Conservation (phyloP, 1,284 basidiomycete genomes). For the Fistulina hepatica region DNA sequence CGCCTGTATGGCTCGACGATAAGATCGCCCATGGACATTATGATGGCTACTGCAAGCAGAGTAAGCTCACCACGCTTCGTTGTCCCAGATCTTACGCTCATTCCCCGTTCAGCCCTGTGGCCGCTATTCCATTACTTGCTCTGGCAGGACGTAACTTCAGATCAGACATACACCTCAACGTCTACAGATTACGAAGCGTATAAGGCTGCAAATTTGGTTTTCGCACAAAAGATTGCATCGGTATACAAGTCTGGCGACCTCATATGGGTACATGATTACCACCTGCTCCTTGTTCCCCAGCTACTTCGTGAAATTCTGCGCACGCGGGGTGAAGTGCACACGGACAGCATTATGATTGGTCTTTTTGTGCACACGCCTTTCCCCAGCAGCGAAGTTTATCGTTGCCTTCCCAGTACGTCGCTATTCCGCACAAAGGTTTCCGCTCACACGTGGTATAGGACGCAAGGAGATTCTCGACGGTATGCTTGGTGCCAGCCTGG, state of each 20-base stretch:
- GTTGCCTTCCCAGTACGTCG: conserved; percentile 75
- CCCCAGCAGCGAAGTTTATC: conserved; percentile 93
- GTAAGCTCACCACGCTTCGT: conserved; percentile 28
- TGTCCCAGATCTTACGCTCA: conserved; percentile 1
- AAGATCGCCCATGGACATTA: conserved; percentile 89
- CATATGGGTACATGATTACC: conserved; percentile 88
- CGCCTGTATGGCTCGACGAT: conserved; percentile 90
- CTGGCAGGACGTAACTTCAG: conserved; percentile 88
- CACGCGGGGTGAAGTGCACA: not conserved
- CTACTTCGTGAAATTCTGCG: conserved; percentile 65
- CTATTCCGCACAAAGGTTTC: too few relatives aligned
- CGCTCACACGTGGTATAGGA: conserved; percentile 34
- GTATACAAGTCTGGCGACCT: conserved; percentile 86
- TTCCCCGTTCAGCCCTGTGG: conserved; percentile 65
- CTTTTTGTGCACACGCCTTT: conserved; percentile 97
- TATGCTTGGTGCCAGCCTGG: conserved; percentile 94
- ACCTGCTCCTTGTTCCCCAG: conserved; percentile 83
- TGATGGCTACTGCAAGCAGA: conserved; percentile 96
- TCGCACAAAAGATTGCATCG: conserved; percentile 68
- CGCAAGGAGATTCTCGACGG: conserved; percentile 93
- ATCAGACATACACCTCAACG: conserved; percentile 76
- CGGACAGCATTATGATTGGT: conserved; percentile 63
- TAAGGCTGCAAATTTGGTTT: conserved; percentile 76
- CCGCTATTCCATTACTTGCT: conserved; percentile 97
- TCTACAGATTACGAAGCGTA: conserved; percentile 73